phyloP scores from a whole-genome alignment of 768 basidiomycete genomes.

The Pisolithus microcarpus region DNA sequence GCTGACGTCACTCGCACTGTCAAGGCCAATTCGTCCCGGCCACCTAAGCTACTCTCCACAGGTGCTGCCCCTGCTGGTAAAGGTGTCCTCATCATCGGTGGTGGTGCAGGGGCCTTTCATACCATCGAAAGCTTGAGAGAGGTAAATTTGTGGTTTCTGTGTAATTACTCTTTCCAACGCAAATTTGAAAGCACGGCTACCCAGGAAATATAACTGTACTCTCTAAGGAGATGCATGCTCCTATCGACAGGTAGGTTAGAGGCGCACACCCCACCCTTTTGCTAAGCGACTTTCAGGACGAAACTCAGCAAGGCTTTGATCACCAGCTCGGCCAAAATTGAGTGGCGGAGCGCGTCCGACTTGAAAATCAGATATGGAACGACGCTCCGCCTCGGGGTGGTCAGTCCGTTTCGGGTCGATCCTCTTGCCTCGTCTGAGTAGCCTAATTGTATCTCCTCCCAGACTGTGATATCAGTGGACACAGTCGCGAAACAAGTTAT shows the following conservation, averaged over 20 bases:
- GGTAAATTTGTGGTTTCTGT: constrained; percentile 32
- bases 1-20: constrained; percentile 55
- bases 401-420: constrained; percentile 24
- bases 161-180: not conserved
- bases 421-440: constrained; percentile 1
- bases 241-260: constrained; percentile 66
- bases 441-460: not conserved
- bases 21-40: constrained; percentile 60
- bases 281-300: constrained; percentile 44
- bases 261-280: not conserved
- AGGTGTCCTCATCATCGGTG: constrained; percentile 80
- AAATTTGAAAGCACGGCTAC: constrained; percentile 56
- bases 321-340: constrained; percentile 70
- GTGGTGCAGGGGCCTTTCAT: constrained; percentile 73
- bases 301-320: constrained; percentile 84
- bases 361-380: constrained; percentile 71
- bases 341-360: constrained; percentile 64
- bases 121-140: constrained; percentile 76
- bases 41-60: constrained; percentile 46
- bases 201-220: constrained; percentile 70
- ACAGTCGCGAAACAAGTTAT: constrained; percentile 53
- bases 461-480: constrained; percentile 71
- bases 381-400: constrained; percentile 53
- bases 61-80: constrained; percentile 43
- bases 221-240: constrained; percentile 70